Conservation (phyloP, 2,329 filamentous ascomycete genomes). For the Fusarium beomiforme region DNA sequence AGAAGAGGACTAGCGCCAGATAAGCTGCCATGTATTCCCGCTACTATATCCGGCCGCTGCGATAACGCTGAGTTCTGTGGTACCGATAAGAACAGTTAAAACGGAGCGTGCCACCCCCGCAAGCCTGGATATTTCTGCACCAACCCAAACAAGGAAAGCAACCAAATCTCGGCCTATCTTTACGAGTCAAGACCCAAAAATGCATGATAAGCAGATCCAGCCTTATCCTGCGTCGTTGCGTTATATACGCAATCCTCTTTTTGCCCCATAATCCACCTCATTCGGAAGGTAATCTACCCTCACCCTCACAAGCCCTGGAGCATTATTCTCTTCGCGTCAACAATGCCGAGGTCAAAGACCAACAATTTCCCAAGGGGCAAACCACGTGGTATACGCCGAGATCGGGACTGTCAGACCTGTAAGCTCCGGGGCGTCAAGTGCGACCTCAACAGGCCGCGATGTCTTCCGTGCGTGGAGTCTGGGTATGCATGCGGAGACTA, state of each 20-base stretch:
- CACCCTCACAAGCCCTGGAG: not conserved
- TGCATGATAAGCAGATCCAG: not conserved
- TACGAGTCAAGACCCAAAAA: not conserved
- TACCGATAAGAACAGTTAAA: not conserved
- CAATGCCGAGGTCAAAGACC: constrained; percentile 7
- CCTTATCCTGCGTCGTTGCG: not conserved
- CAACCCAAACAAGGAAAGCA: constrained; percentile 8
- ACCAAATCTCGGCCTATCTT: not conserved
- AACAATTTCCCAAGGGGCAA: constrained; percentile 34
- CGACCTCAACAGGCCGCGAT: constrained; percentile 44
- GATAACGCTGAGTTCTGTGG: not conserved
- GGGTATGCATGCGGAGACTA: constrained; percentile 46
- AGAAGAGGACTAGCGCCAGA: not conserved
- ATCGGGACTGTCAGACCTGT: constrained; percentile 43
- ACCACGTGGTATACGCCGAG: constrained; percentile 43
- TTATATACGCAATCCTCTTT: not conserved
- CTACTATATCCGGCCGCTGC: not conserved
- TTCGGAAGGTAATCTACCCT: constrained; percentile 22
- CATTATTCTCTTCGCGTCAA: not conserved
- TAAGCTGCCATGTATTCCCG: fast-evolving
- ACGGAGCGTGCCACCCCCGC: not conserved
- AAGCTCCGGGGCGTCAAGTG: constrained; percentile 42
- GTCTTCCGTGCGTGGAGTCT: constrained; percentile 42
- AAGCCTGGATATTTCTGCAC: not conserved
- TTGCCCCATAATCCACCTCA: not conserved